These are phyloP conservation scores for Lachancea thermotolerans DNA, from an alignment of 805 yeast genomes.

Conservation along the genomic window DNA sequence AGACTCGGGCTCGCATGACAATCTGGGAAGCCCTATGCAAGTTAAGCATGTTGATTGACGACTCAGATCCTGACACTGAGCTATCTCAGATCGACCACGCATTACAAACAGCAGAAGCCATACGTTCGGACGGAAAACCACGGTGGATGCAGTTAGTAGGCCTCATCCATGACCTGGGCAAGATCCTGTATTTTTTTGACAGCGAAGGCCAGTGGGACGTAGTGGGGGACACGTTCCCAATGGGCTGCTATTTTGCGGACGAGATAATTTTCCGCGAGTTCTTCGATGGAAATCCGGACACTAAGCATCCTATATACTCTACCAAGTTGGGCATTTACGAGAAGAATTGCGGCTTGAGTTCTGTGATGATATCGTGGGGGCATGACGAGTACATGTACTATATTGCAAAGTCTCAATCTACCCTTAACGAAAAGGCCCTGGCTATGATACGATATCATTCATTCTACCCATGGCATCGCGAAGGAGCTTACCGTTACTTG, in stretches of 20 bases:
- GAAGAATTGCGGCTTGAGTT: conserved; percentile 57
- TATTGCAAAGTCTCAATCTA: conserved; percentile 57
- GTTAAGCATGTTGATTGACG: conserved; percentile 57
- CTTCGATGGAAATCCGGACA: conserved; percentile 55
- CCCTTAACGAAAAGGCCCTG: conserved; percentile 55
- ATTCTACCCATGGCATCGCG: conserved; percentile 72
- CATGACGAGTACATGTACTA: conserved; percentile 77
- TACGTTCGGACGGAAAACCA: conserved; percentile 58
- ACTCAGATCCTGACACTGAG: conserved; percentile 71
- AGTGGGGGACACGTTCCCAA: conserved; percentile 74
- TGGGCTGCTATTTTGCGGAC: conserved; percentile 59
- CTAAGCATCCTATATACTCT: conserved; percentile 54
- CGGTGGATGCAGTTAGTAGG: conserved; percentile 75
- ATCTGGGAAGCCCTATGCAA: conserved; percentile 66
- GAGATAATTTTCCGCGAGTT: conserved; percentile 55
- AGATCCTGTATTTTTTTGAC: conserved; percentile 59
- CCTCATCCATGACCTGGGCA: conserved; percentile 64
- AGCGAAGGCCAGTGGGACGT: conserved; percentile 78
- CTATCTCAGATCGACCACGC: conserved; percentile 72
- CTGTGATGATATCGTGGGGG: conserved; percentile 72
- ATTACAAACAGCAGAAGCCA: conserved; percentile 69
- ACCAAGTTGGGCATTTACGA: conserved; percentile 62
- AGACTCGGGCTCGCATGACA: conserved; percentile 57
- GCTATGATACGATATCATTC: conserved; percentile 75
- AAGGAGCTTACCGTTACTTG: conserved; percentile 54